These are phyloP conservation scores for Colletotrichum trifolii DNA, from an alignment of 2,329 filamentous ascomycete species.

Conservation along the genomic window DNA sequence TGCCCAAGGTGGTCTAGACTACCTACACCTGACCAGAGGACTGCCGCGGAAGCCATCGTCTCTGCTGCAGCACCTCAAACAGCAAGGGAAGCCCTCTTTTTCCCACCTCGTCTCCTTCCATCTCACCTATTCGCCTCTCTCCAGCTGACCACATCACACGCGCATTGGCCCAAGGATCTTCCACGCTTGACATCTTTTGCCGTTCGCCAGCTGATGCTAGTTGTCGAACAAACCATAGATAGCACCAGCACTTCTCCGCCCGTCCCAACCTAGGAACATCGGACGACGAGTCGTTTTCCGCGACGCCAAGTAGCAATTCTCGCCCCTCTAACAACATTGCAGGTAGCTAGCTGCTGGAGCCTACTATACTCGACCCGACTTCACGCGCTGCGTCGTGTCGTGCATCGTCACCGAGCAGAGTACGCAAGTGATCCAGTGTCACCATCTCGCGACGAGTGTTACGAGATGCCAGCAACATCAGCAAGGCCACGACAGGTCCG, in stretches of 20 bases:
- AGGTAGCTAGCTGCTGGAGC: neutral
- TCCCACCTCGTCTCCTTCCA: neutral
- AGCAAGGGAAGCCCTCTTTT: slow-evolving; percentile 1
- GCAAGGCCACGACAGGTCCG: slow-evolving; percentile 9
- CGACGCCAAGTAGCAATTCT: slow-evolving; percentile 11
- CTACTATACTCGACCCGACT: no score
- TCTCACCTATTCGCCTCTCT: slow-evolving; percentile 5
- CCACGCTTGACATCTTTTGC: slow-evolving; percentile 19
- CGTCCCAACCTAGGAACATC: slow-evolving; percentile 5
- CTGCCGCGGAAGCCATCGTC: no score
- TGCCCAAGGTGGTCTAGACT: neutral
- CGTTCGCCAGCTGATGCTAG: slow-evolving; percentile 11
- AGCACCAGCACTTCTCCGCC: slow-evolving; percentile 1
- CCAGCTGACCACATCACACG: slow-evolving; percentile 32
- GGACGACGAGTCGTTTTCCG: slow-evolving; percentile 26
- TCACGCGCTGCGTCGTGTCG: no score
- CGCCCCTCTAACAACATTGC: neutral
- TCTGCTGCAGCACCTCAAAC: no score
- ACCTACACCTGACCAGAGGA: neutral
- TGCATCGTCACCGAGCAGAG: no score
- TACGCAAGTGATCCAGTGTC: no score
- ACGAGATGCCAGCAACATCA: slow-evolving; percentile 6
- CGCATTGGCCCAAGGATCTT: slow-evolving; percentile 7
- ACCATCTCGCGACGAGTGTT: slow-evolving; percentile 23
- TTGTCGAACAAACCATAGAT: no score